Evolutionary conservation across 2,329 filamentous ascomycete species (phyloP).

Genomic region (Coniochaeta hoffmannii): DNA sequence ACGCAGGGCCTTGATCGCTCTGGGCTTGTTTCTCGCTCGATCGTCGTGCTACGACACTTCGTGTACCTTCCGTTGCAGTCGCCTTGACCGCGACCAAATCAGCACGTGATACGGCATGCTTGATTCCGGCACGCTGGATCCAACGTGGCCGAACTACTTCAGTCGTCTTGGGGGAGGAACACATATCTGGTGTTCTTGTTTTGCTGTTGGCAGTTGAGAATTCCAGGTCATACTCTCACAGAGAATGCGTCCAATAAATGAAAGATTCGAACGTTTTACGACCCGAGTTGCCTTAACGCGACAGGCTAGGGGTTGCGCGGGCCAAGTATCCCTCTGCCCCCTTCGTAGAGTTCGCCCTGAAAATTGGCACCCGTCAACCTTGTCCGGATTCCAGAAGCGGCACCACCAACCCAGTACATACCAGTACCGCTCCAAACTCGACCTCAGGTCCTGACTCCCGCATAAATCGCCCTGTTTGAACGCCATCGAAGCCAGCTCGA

Average conservation of each 20-base stretch:
- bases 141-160: not conserved
- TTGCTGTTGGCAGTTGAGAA: not conserved
- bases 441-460: constrained; percentile 50
- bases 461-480: constrained; percentile 39
- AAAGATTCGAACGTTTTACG: too few species aligned
- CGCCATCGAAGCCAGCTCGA: constrained; percentile 44
- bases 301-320: not conserved
- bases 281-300: constrained; percentile 2
- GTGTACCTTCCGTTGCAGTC: not conserved
- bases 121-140: not conserved
- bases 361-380: constrained; percentile 12
- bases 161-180: too few species aligned
- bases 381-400: constrained; percentile 14
- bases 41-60: too few species aligned
- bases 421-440: constrained; percentile 31
- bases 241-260: too few species aligned
- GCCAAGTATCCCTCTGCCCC: constrained; percentile 1
- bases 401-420: constrained; percentile 17
- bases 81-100: not conserved
- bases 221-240: not conserved
- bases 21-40: too few species aligned
- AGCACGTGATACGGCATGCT: not conserved
- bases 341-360: not conserved
- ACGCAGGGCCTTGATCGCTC: too few species aligned
- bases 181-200: not conserved